Base-by-base conservation (phyloP, 2,329 filamentous ascomycete genomes). In the Fusarium metavorans region DNA sequence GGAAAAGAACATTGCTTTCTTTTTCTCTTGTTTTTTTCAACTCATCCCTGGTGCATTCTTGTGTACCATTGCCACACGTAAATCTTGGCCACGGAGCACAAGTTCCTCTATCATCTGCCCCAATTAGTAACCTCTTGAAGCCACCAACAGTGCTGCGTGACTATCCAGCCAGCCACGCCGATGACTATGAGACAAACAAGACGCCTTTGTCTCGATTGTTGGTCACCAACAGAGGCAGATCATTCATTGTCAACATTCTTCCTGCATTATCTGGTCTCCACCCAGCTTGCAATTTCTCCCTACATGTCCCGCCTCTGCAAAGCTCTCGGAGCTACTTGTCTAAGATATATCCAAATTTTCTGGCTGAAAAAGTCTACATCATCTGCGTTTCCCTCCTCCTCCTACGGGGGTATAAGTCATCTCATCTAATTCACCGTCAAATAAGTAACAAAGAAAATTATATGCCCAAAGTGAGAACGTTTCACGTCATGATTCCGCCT, bases 381-480 rank as follows among this genome's bases (percentile, higher is more conserved):
- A 71, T 71, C 64, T 64, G 62, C 67, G 34, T 75, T 48, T 73
- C 76, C 77, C 70, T 77, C 64, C 70, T 79, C 67, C 68, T 79
- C 69, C 76, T 75, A 70, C 54, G 67, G 76, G 77, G 77, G 77
- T 79, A 79, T 79, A 79, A 75, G 74, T 77, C 77, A 76, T 77
- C 77, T 79, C 76, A 72, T 78, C 77, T 79, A 79, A 68, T 78
- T 78, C 67, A 76, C 77, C 77, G 69, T 76, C 58, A 76, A 75
- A 71, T 72, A 76, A 54, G 68, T 58, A 78, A 75, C 77, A 79
- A 79, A 77, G 68, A 74, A 79, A 79, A 74, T 72, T 67, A 62
- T 73, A 68, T 78, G 76, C 67, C 71, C 67, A 74, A 72, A 72
- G 76, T 72, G 68, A 74, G 72, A 73, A 70, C 76, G 71, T 79